Evolutionary conservation across 441 rosid species (phyloP).

Genomic region (Hypseocharis bilobata): DNA sequence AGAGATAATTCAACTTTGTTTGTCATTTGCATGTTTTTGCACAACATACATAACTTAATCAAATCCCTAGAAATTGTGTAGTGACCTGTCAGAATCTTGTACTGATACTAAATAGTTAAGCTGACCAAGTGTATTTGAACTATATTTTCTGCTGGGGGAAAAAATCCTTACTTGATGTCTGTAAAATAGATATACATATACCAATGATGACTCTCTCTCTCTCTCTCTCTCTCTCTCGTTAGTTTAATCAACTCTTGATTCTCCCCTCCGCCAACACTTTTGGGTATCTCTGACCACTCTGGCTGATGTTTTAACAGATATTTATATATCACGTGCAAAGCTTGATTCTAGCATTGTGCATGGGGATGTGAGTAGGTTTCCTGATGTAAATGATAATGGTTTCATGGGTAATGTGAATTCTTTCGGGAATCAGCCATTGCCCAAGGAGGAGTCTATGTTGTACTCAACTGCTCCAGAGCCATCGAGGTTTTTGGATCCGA

Average conservation of each 20-base stretch:
- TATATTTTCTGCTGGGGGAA: not conserved
- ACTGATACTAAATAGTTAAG: not conserved
- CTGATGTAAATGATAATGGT: slow-evolving; percentile 42
- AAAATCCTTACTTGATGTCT: not conserved
- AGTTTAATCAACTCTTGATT: not conserved
- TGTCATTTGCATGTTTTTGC: not conserved
- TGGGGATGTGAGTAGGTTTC: slow-evolving; percentile 53
- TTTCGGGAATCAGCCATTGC: slow-evolving; percentile 40
- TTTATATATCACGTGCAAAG: slow-evolving; percentile 43
- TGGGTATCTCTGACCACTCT: slow-evolving; percentile 12
- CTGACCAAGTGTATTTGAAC: not conserved
- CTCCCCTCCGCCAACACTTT: not conserved
- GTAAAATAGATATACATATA: not conserved
- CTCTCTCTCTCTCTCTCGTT: not conserved
- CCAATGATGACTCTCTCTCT: not conserved
- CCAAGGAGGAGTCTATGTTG: slow-evolving; percentile 46
- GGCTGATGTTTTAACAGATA: slow-evolving; percentile 37
- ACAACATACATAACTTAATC: not conserved
- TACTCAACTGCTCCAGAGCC: slow-evolving; percentile 49
- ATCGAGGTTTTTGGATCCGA: slow-evolving; percentile 55
- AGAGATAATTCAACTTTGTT: no score
- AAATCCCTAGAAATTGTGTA: not conserved
- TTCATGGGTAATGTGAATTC: slow-evolving; percentile 41
- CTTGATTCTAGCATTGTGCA: slow-evolving; percentile 46
- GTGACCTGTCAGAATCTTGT: not conserved